These are phyloP conservation scores for Isatis lusitanica DNA, from an alignment of 441 rosid genomes.

Conservation along the genomic window DNA sequence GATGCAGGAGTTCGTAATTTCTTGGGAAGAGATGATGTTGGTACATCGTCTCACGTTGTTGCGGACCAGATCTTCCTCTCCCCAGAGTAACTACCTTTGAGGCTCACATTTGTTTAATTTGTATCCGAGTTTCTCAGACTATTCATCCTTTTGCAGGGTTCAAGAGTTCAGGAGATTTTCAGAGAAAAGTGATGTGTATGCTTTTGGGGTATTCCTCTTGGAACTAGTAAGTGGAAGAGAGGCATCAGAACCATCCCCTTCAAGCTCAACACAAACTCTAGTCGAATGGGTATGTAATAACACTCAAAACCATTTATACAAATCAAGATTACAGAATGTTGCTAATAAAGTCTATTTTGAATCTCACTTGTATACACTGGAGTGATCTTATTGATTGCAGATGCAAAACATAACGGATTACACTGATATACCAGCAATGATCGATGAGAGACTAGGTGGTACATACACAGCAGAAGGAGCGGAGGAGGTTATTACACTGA, in stretches of 20 bases:
- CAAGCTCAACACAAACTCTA: slow-evolving; percentile 57
- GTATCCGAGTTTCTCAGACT: slow-evolving; percentile 17
- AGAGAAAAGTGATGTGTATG: slow-evolving; percentile 68
- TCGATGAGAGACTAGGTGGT: slow-evolving; percentile 58
- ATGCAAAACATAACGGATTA: slow-evolving; percentile 61
- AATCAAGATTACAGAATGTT: neutral
- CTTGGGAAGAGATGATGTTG: slow-evolving; percentile 77
- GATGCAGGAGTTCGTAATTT: slow-evolving; percentile 74
- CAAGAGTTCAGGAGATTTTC: slow-evolving; percentile 66
- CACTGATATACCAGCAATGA: slow-evolving; percentile 43
- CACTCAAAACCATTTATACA: neutral
- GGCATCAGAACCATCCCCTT: slow-evolving; percentile 55
- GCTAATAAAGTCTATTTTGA: neutral
- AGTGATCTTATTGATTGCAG: slow-evolving; percentile 38
- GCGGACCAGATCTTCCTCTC: slow-evolving; percentile 87
- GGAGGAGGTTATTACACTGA: slow-evolving; percentile 55
- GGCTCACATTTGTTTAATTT: neutral
- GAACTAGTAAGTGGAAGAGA: slow-evolving; percentile 66
- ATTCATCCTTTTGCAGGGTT: slow-evolving; percentile 40
- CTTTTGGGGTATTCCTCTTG: slow-evolving; percentile 74
- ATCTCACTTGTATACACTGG: slow-evolving; percentile 7
- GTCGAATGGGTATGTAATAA: slow-evolving; percentile 74
- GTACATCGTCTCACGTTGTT: slow-evolving; percentile 68
- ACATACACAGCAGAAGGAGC: slow-evolving; percentile 66
- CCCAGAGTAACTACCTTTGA: slow-evolving; percentile 62